Conservation (phyloP, 2,329 filamentous ascomycete species). For the Waltergamsia citrina region DNA sequence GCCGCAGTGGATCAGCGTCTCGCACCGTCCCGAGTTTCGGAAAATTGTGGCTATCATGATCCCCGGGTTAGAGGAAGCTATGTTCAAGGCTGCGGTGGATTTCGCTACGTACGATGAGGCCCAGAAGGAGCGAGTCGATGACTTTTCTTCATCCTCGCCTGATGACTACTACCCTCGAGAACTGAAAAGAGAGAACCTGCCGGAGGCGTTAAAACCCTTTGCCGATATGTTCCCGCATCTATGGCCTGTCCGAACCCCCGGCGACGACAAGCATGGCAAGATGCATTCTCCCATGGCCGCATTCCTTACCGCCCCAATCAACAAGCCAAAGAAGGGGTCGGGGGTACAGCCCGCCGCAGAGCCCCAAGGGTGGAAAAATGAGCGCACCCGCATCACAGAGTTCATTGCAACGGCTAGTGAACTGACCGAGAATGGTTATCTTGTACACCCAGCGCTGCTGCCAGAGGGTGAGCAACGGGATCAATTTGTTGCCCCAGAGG, state of each 20-base stretch:
- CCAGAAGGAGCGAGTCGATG: slow-evolving; percentile 19
- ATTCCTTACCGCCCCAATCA: slow-evolving; percentile 67
- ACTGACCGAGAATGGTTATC: slow-evolving; percentile 73
- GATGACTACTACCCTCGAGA: slow-evolving; percentile 51
- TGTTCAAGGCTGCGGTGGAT: slow-evolving; percentile 62
- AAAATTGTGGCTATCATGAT: slow-evolving; percentile 89
- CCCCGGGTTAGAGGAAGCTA: slow-evolving; percentile 79
- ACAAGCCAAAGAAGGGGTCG: slow-evolving; percentile 45
- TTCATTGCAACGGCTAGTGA: slow-evolving; percentile 67
- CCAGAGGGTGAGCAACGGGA: slow-evolving; percentile 44
- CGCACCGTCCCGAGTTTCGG: slow-evolving; percentile 52
- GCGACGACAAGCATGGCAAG: slow-evolving; percentile 70
- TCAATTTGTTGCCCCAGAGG: slow-evolving; percentile 46
- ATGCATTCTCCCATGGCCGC: slow-evolving; percentile 82
- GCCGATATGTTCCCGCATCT: slow-evolving; percentile 77
- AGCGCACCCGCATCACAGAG: slow-evolving; percentile 72
- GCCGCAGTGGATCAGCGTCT: slow-evolving; percentile 56
- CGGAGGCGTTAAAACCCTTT: slow-evolving; percentile 52
- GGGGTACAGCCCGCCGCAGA: slow-evolving; percentile 52
- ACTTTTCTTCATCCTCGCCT: slow-evolving; percentile 29
- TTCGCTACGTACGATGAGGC: slow-evolving; percentile 34
- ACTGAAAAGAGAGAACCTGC: slow-evolving; percentile 40
- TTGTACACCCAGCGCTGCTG: slow-evolving; percentile 72
- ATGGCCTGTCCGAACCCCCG: slow-evolving; percentile 83
- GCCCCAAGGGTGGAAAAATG: slow-evolving; percentile 59